Evolutionary conservation across 2,329 filamentous ascomycete genomes (phyloP), one percentile per base, ranked within the genome.

Genomic region (Colletotrichum endophyticum): DNA sequence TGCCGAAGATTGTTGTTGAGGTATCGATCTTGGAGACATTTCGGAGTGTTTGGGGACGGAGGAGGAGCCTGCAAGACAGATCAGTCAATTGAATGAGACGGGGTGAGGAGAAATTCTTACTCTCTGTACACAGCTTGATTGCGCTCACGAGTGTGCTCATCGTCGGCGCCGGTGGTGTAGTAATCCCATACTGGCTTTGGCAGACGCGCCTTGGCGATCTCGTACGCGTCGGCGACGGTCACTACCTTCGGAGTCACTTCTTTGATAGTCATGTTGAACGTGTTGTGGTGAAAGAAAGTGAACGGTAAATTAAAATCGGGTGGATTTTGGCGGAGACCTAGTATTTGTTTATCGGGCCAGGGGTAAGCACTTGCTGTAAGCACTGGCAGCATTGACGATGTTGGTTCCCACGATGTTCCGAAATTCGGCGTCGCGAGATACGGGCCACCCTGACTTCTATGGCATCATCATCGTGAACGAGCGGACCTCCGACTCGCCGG

Each of bases 81-180:
- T 69, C n/a, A 71, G 13, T 27, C 5, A 25, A 15, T 25, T 28
- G n/a, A 34, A 8, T 30, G 8, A 28, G 4, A 30, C 11, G 5
- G n/a, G 6, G 28, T 1, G 27, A 6, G 36, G 4, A 19, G 13
- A 15, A 36, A 34, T 13, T 25, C 75, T 62, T 62, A 82, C 79
- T 76, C 77, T 25, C 64, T 56, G 66, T 75, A 81, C 16, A 76
- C 73, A 4, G 57, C 70, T 6, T 59, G 39, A 27, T 81, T 81
- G 19, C 79, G 71, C 11, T 72, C 44, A 6, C 79, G 28, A 3
- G 80, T 79, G 6, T 75, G 32, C 49, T 81, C 76, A 15, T 80
- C 75, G 34, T 81, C 80, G 13, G 80, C 79, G 19, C 80, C 80
- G 9, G 78, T 80, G 4, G 53, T 72, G 56, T 81, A 81, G 72